A percentile compares a stretch with the other conserved stretches of the same genome.
These are phyloP conservation scores for Limtongia smithiae DNA, from an alignment of 805 yeast genomes.

Conservation along the genomic window DNA sequence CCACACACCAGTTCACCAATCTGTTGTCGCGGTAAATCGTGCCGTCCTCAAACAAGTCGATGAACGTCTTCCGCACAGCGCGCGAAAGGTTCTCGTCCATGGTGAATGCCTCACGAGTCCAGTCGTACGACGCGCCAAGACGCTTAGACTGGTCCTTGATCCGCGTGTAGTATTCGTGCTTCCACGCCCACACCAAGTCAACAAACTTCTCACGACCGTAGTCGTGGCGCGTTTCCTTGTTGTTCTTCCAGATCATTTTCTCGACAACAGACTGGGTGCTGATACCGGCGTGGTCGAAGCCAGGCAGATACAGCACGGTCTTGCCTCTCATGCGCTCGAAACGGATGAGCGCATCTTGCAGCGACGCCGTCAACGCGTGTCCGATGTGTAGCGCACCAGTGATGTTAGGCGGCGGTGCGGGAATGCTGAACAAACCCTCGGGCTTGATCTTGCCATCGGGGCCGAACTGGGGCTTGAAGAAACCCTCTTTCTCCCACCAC, in stretches of 20 bases:
- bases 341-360: conserved; percentile 90
- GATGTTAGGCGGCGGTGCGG: conserved; percentile 99
- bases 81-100: conserved; percentile 70
- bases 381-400: conserved; percentile 99
- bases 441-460: conserved; percentile 71
- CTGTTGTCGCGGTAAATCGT: conserved; percentile 90
- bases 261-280: conserved; percentile 98
- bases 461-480: conserved; percentile 81
- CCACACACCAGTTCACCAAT: conserved; percentile 94
- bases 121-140: conserved; percentile 95
- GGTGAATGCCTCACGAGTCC: conserved; percentile 93
- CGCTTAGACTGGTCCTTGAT: conserved; percentile 80
- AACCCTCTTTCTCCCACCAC: conserved; percentile 92
- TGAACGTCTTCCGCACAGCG: conserved; percentile 89
- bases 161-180: conserved; percentile 82
- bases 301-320: conserved; percentile 88
- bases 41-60: conserved; percentile 88
- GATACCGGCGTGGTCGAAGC: conserved; percentile 99
- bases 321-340: conserved; percentile 96
- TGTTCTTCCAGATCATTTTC: conserved; percentile 86
- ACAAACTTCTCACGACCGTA: conserved; percentile 87
- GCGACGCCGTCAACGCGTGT: conserved; percentile 91
- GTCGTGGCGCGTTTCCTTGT: conserved; percentile 89
- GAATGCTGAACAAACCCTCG: conserved; percentile 82
- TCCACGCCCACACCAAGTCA: conserved; percentile 96